Conservation (phyloP, 106 monocot genomes). For the Phalaenopsis equestris region DNA sequence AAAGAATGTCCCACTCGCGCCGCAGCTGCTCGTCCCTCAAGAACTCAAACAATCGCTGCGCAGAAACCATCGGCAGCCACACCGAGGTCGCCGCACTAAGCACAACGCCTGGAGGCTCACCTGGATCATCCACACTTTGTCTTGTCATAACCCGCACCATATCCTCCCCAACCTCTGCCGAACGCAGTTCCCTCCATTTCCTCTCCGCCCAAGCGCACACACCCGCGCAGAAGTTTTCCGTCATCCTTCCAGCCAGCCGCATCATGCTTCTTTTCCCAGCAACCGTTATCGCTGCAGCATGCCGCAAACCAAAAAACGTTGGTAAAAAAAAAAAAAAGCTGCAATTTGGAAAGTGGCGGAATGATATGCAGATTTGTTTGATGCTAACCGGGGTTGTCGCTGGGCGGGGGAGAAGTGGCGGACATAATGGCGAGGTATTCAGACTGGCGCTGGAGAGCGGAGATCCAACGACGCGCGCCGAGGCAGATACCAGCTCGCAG, state of each 20-base stretch:
- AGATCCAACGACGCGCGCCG: slow-evolving; percentile 2
- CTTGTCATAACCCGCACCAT: slow-evolving; percentile 51
- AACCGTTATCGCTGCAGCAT: neutral
- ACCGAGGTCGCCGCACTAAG: slow-evolving; percentile 59
- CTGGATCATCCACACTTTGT: slow-evolving; percentile 48
- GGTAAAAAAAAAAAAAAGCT: neutral
- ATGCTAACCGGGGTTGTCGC: neutral
- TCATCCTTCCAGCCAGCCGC: slow-evolving; percentile 6
- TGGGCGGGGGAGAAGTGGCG: neutral
- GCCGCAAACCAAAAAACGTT: neutral
- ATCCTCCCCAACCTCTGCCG: slow-evolving; percentile 31
- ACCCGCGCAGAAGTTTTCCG: slow-evolving; percentile 53
- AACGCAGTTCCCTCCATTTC: slow-evolving; percentile 36
- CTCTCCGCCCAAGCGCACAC: slow-evolving; percentile 48
- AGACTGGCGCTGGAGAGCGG: neutral
- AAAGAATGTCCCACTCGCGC: slow-evolving; percentile 70
- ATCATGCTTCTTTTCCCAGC: slow-evolving; percentile 2
- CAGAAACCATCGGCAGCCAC: slow-evolving; percentile 37
- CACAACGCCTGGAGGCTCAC: slow-evolving; percentile 56
- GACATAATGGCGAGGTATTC: slow-evolving; percentile 1
- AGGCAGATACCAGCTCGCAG: neutral
- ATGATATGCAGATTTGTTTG: neutral
- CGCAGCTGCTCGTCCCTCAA: slow-evolving; percentile 43
- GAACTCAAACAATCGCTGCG: slow-evolving; percentile 56
- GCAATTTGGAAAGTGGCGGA: neutral